Percentiles rank a stretch among this genome's conserved stretches.
phyloP scores from a whole-genome alignment of 352 stramenopile species.

The Phytophthora sansomeana region DNA sequence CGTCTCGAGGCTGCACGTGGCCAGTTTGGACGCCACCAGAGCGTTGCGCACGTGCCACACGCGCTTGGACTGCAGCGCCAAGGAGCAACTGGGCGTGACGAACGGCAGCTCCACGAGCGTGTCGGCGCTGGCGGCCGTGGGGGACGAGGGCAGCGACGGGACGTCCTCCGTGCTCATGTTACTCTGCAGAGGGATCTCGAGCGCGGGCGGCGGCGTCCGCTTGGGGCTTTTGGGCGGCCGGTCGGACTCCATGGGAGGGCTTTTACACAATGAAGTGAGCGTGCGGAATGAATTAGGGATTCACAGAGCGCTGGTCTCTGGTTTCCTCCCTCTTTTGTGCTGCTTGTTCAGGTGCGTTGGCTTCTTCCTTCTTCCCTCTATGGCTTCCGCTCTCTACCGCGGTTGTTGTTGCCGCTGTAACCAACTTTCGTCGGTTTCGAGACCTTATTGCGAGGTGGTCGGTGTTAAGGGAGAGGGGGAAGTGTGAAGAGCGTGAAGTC shows the following conservation, averaged over 20 bases:
- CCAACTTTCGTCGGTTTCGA: slow-evolving; percentile 16
- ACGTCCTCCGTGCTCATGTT: slow-evolving; percentile 54
- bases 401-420: slow-evolving; percentile 31
- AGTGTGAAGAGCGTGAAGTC: neutral
- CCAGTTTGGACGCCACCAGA: slow-evolving; percentile 71
- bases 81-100: slow-evolving; percentile 57
- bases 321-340: neutral
- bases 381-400: slow-evolving; percentile 33
- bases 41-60: slow-evolving; percentile 74
- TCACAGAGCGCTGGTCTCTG: neutral
- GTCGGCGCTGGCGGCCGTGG: slow-evolving; percentile 51
- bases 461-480: neutral
- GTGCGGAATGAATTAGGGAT: too few relatives aligned
- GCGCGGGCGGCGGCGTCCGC: neutral
- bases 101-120: slow-evolving; percentile 65
- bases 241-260: neutral
- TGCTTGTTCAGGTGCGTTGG: neutral
- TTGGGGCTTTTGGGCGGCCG: slow-evolving; percentile 14
- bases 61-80: slow-evolving; percentile 78
- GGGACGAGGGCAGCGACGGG: slow-evolving; percentile 68
- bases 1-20: slow-evolving; percentile 48
- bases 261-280: slow-evolving; percentile 16
- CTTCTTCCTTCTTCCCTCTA: slow-evolving; percentile 13
- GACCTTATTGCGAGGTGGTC: neutral
- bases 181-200: slow-evolving; percentile 61